Evolutionary conservation across 2,329 filamentous ascomycete genomes (phyloP).

Genomic region (Stagonosporopsis cucurbitacearum): DNA sequence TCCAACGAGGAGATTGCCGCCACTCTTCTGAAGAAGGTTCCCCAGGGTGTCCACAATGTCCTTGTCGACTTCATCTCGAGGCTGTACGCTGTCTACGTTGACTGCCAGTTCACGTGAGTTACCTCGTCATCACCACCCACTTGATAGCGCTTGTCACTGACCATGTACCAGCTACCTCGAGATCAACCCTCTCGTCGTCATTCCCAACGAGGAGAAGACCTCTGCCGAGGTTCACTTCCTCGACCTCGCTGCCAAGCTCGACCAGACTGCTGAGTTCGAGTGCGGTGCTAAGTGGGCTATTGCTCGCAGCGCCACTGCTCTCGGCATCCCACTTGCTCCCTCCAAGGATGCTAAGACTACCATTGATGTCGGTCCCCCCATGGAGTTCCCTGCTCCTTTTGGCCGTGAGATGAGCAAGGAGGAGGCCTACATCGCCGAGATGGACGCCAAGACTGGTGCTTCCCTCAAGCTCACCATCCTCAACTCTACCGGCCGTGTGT

Average conservation of each 20-base stretch:
- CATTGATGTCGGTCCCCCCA: slow-evolving; percentile 94
- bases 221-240: slow-evolving; percentile 97
- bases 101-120: slow-evolving; percentile 90
- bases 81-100: slow-evolving; percentile 97
- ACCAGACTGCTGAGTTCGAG: slow-evolving; percentile 99
- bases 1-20: slow-evolving; percentile 93
- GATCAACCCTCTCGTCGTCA: slow-evolving; percentile 98
- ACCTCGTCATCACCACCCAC: too few species aligned
- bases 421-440: slow-evolving; percentile 97
- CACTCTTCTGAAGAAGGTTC: slow-evolving; percentile 88
- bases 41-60: slow-evolving; percentile 94
- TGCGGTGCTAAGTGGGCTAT: slow-evolving; percentile 99
- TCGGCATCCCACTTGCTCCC: slow-evolving; percentile 75
- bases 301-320: slow-evolving; percentile 85
- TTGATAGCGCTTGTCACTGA: slow-evolving; percentile 22
- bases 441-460: slow-evolving; percentile 98
- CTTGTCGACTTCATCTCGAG: slow-evolving; percentile 99
- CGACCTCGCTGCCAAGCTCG: slow-evolving; percentile 96
- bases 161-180: slow-evolving; percentile 74
- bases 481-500: slow-evolving; percentile 89
- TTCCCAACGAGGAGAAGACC: slow-evolving; percentile 90
- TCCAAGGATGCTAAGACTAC: slow-evolving; percentile 76
- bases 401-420: slow-evolving; percentile 98
- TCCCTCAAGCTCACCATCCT: slow-evolving; percentile 98
- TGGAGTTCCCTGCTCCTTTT: slow-evolving; percentile 99